Evolutionary conservation across 495 filamentous ascomycete species (phyloP).

Genomic region (Schizothecium vesticola): DNA sequence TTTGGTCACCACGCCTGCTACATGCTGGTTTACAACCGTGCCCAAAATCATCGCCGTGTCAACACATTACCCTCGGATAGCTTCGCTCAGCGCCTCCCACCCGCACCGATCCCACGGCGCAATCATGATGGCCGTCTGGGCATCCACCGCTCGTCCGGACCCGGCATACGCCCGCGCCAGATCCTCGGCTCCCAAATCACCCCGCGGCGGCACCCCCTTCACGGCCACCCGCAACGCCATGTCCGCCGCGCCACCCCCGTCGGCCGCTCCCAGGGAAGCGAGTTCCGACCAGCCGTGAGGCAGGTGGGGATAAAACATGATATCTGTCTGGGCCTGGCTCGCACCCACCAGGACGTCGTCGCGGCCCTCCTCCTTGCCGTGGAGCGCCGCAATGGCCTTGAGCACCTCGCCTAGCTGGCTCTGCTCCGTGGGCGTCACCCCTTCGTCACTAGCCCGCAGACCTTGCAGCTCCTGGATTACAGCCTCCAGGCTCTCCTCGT

Average conservation of each 20-base stretch:
- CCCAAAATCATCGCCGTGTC: not conserved
- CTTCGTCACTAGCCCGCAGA: slow-evolving; percentile 57
- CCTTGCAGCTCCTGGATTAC: slow-evolving; percentile 70
- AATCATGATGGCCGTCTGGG: slow-evolving; percentile 69
- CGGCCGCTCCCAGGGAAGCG: slow-evolving; percentile 43
- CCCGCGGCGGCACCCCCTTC: slow-evolving; percentile 63
- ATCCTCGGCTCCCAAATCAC: slow-evolving; percentile 60
- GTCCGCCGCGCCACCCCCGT: slow-evolving; percentile 54
- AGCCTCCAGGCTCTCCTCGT: slow-evolving; percentile 71
- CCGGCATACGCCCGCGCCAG: slow-evolving; percentile 73
- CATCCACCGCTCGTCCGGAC: slow-evolving; percentile 63
- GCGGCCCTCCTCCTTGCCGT: slow-evolving; percentile 28
- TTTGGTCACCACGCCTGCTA: not conserved
- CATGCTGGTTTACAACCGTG: not conserved
- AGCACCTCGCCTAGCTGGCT: slow-evolving; percentile 43
- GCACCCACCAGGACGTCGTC: slow-evolving; percentile 13
- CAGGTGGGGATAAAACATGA: slow-evolving; percentile 71
- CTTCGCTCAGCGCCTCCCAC: slow-evolving; percentile 49
- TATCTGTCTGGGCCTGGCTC: slow-evolving; percentile 58
- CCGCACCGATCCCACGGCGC: slow-evolving; percentile 70
- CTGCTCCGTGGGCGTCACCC: slow-evolving; percentile 39
- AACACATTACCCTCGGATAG: slow-evolving; percentile 10
- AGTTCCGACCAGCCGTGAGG: slow-evolving; percentile 74
- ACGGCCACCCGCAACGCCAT: slow-evolving; percentile 79
- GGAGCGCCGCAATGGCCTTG: slow-evolving; percentile 36